Conservation (phyloP, 2,329 filamentous ascomycete species). For the Penicillium sp. region DNA sequence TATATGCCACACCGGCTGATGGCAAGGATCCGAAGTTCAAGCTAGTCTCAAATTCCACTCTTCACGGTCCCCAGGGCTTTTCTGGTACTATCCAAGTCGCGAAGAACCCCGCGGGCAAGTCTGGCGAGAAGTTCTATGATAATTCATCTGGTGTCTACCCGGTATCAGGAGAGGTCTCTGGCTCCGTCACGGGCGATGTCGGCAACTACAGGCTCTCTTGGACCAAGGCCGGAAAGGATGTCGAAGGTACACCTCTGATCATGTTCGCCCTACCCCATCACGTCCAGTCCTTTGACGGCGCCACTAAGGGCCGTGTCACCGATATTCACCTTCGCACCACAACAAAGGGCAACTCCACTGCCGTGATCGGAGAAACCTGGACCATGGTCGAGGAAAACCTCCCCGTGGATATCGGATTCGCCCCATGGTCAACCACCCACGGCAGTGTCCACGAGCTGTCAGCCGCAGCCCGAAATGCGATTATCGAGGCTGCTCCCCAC, state of each 20-base stretch:
- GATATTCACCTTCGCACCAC: conserved; percentile 69
- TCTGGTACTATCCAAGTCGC: conserved; percentile 78
- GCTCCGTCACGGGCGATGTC: conserved; percentile 52
- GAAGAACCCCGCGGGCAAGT: conserved; percentile 63
- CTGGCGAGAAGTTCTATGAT: conserved; percentile 70
- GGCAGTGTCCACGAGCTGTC: conserved; percentile 42
- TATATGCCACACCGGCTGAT: conserved; percentile 67
- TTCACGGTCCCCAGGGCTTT: conserved; percentile 67
- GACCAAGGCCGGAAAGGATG: conserved; percentile 63
- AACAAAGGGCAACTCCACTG: conserved; percentile 78
- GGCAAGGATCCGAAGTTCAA: conserved; percentile 65
- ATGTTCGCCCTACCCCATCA: conserved; percentile 93
- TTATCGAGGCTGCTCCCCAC: conserved; percentile 61
- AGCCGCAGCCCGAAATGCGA: conserved; percentile 54
- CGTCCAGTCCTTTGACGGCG: conserved; percentile 66
- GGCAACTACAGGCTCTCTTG: conserved; percentile 75
- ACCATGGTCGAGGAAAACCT: conserved; percentile 73
- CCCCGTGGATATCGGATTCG: conserved; percentile 71
- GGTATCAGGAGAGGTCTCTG: conserved; percentile 61
- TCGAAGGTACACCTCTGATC: conserved; percentile 58
- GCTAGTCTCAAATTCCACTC: conserved; percentile 62
- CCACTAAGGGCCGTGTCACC: conserved; percentile 51
- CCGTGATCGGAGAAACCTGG: conserved; percentile 70
- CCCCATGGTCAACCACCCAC: conserved; percentile 65
- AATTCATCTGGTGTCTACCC: conserved; percentile 73